phyloP scores from a whole-genome alignment of 345 rosid species.

The Pugionium cornutum region DNA sequence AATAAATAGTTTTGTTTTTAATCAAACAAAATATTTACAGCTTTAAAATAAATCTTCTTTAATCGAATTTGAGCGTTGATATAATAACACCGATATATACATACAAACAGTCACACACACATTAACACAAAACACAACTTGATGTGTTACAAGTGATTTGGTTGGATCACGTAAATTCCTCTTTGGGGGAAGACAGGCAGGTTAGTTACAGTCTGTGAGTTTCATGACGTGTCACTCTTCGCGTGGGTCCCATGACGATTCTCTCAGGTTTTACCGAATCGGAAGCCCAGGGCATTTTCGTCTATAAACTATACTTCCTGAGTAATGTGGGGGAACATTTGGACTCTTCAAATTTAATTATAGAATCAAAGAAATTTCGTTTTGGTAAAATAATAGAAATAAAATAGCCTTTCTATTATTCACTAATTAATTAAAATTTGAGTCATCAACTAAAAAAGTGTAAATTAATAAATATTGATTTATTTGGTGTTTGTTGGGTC shows the following conservation, averaged over 20 bases:
- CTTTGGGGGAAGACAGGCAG: conserved; percentile 27
- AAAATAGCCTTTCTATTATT: too few relatives aligned
- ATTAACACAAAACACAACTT: not conserved
- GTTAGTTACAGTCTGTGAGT: conserved; percentile 36
- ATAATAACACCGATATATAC: too few relatives aligned
- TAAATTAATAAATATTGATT: not conserved
- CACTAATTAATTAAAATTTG: too few relatives aligned
- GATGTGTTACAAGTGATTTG: conserved; percentile 5
- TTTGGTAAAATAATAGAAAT: too few relatives aligned
- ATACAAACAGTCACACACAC: too few relatives aligned
- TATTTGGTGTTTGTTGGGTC: conserved; percentile 33
- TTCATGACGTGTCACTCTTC: conserved; percentile 29
- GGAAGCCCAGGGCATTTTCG: conserved; percentile 14
- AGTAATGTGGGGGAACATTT: not conserved
- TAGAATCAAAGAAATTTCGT: too few relatives aligned
- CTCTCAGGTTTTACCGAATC: conserved; percentile 14
- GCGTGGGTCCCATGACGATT: conserved; percentile 28
- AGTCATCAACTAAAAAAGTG: too few relatives aligned
- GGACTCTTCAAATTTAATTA: not conserved
- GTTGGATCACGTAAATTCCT: conserved; percentile 36
- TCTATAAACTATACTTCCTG: not conserved
- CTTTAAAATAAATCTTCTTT: too few relatives aligned
- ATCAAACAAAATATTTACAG: too few relatives aligned
- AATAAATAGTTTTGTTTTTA: too few relatives aligned
- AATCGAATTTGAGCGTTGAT: too few relatives aligned